phyloP scores from a whole-genome alignment of 2,329 filamentous ascomycete genomes.

The Xylaria sp. region DNA sequence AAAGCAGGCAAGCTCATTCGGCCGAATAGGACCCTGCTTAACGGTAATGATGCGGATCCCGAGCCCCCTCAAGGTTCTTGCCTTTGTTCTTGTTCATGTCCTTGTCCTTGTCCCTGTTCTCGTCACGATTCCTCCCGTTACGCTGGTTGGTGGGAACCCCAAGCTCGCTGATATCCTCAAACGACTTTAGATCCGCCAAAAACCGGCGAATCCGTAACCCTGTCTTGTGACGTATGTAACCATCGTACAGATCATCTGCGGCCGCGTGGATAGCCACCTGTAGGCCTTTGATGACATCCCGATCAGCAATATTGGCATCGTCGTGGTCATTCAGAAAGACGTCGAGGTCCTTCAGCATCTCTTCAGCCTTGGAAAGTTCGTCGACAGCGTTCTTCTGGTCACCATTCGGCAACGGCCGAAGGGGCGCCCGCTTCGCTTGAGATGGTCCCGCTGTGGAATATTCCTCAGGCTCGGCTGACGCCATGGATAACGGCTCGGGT shows the following conservation, averaged over 20 bases:
- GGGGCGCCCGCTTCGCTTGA: constrained; percentile 10
- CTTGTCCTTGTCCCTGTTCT: constrained; percentile 16
- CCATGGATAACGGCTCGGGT: constrained; percentile 14
- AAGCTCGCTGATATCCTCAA: constrained; percentile 41
- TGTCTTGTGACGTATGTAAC: constrained; percentile 46
- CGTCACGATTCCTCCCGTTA: constrained; percentile 13
- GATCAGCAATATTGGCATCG: constrained; percentile 40
- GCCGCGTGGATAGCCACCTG: constrained; percentile 52
- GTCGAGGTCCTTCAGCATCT: constrained; percentile 26
- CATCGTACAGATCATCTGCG: constrained; percentile 50
- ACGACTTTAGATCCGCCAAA: constrained; percentile 47
- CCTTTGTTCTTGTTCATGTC: constrained; percentile 14
- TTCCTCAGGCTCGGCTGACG: constrained; percentile 2
- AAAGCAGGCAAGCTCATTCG: background rate
- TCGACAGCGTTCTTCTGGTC: constrained; percentile 17
- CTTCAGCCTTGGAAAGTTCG: constrained; percentile 23
- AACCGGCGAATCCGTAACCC: constrained; percentile 51
- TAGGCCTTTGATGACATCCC: constrained; percentile 50
- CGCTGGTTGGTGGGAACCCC: constrained; percentile 18
- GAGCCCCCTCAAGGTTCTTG: constrained; percentile 10
- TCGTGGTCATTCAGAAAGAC: constrained; percentile 32
- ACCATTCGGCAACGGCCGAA: constrained; percentile 2
- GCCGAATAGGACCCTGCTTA: background rate
- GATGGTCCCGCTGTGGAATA: constrained; percentile 8
- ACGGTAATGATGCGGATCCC: constrained; percentile 1